Evolutionary conservation across 129 eudicot genomes (phyloP), one percentile per base, ranked within the genome.

Genomic region (Helianthus annuus): DNA sequence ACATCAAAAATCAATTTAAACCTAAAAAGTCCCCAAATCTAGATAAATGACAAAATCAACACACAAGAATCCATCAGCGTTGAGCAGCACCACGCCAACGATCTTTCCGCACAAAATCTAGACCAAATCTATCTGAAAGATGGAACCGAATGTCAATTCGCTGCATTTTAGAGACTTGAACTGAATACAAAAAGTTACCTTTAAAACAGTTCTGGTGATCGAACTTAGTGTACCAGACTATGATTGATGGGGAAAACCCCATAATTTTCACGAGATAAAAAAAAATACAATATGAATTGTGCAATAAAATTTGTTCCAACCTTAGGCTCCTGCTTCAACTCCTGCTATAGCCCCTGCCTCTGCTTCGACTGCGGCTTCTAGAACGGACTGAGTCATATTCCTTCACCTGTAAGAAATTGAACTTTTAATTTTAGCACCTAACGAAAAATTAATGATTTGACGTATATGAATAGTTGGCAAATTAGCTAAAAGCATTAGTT

Each of bases 1-100:
- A n/a, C n/a, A n/a, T n/a, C n/a, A n/a, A n/a, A n/a, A n/a, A n/a
- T n/a, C n/a, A n/a, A n/a, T n/a, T n/a, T n/a, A n/a, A n/a, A n/a
- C n/a, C n/a, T n/a, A n/a, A n/a, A n/a, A n/a, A n/a, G n/a, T n/a
- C n/a, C n/a, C n/a, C n/a, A n/a, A n/a, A n/a, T n/a, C n/a, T n/a
- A n/a, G n/a, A n/a, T n/a, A n/a, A n/a, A n/a, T n/a, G n/a, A n/a
- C n/a, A n/a, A n/a, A n/a, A n/a, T n/a, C n/a, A n/a, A n/a, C n/a
- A n/a, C n/a, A 95, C 97, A 76, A 95, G 90, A 77, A 95, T 95
- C 97, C 94, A 95, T 96, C 96, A 95, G 55, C 96, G 91, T 83
- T 79, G 88, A 14, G 87, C 92, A 83, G 85, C 85, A 74, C 99
- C 99, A 83, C 90, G 99, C 83, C 90, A 90, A 13, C 97, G 96